Conservation (phyloP, 106 monocot species). For the Acorus gramineus region DNA sequence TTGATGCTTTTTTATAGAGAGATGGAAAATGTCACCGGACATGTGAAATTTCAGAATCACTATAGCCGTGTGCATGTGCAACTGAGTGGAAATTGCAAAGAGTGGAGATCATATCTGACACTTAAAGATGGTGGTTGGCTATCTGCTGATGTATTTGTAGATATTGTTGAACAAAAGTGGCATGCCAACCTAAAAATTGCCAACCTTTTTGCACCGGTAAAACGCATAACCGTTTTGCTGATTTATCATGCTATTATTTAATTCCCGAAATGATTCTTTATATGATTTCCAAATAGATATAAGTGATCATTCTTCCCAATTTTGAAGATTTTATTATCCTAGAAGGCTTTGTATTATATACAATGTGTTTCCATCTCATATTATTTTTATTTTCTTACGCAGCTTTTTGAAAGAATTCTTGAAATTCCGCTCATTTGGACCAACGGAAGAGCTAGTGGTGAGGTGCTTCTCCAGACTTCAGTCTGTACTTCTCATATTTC, state of each 20-base stretch:
- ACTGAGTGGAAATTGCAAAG: slow-evolving; percentile 69
- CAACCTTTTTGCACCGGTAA: slow-evolving; percentile 88
- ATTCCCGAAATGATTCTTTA: neutral
- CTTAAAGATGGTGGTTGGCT: slow-evolving; percentile 71
- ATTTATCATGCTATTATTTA: neutral
- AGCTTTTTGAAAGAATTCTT: slow-evolving; percentile 92
- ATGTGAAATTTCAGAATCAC: slow-evolving; percentile 74
- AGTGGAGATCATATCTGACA: slow-evolving; percentile 59
- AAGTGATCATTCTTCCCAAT: too few relatives aligned
- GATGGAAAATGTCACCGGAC: slow-evolving; percentile 69
- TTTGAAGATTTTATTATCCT: too few relatives aligned
- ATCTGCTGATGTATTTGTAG: slow-evolving; percentile 75
- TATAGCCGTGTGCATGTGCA: slow-evolving; percentile 81
- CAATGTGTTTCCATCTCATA: too few relatives aligned
- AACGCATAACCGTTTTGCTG: neutral
- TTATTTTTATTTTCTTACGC: slow-evolving; percentile 14
- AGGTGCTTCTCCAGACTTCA: slow-evolving; percentile 65
- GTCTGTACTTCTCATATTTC: neutral
- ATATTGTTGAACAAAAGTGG: slow-evolving; percentile 68
- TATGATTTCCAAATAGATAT: too few relatives aligned
- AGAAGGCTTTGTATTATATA: too few relatives aligned
- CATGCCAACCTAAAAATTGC: slow-evolving; percentile 77
- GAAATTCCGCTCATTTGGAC: slow-evolving; percentile 70
- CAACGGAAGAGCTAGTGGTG: slow-evolving; percentile 92
- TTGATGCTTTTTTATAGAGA: slow-evolving; percentile 39